Evolutionary conservation across 768 basidiomycete species (phyloP).

Genomic region (Russula lepida): DNA sequence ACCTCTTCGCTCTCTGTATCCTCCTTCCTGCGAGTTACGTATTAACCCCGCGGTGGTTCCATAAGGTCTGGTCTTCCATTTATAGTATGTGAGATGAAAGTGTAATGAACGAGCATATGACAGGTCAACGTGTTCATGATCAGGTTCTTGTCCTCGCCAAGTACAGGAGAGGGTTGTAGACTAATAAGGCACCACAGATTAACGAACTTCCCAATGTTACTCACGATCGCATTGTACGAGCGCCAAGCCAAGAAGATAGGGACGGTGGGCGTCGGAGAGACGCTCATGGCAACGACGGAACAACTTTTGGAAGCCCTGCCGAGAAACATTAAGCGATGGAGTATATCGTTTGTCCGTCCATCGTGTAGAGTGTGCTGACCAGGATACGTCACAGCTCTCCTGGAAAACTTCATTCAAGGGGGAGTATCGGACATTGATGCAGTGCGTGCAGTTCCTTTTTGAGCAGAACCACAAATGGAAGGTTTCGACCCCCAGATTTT

Average conservation of each 20-base stretch:
- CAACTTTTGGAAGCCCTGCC: constrained; percentile 68
- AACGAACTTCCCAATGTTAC: constrained; percentile 78
- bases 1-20: constrained; percentile 75
- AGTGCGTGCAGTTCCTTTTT: constrained; percentile 33
- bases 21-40: constrained; percentile 84
- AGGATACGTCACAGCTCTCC: constrained; percentile 45
- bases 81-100: not conserved
- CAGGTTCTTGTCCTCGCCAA: constrained; percentile 35
- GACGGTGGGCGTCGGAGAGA: constrained; percentile 63
- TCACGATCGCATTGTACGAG: constrained; percentile 79
- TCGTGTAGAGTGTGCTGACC: not conserved
- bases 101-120: constrained; percentile 10
- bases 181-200: constrained; percentile 33
- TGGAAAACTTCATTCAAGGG: constrained; percentile 66
- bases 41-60: constrained; percentile 93
- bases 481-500: constrained; percentile 46
- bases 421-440: constrained; percentile 65
- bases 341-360: constrained; percentile 37
- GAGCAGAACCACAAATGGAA: not conserved
- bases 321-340: constrained; percentile 59
- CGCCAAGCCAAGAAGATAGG: constrained; percentile 67
- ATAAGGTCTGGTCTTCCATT: constrained; percentile 53
- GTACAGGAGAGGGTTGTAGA: not conserved
- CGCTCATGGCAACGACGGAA: constrained; percentile 57
- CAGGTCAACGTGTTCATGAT: constrained; percentile 87